Evolutionary conservation across 345 rosid species (phyloP), one percentile per base, ranked within the genome.

Genomic region (Streptanthus diversifolius): DNA sequence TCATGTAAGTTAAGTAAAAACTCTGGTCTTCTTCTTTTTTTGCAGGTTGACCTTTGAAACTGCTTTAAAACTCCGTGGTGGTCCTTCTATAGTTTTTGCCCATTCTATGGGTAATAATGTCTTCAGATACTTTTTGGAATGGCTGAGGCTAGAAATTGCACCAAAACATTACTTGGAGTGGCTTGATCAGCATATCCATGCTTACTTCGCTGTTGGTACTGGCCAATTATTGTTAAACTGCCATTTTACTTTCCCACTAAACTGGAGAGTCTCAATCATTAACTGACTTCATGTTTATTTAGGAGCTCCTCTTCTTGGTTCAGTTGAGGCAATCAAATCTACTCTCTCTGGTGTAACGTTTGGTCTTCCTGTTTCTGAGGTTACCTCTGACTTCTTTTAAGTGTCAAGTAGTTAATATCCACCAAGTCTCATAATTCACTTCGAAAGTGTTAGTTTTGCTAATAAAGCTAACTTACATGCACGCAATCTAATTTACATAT

Each of bases 361-460:
- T 79, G 99, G 98, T 74, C 91, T 95, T 84, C 99, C 98, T 74
- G 71, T 95, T 77, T 84, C 99, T 65, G 98, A 91, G 99, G 99
- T 95, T 72, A 64, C 79, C 66, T 81, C 77, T 75, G 67, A 63
- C 68, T 79, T 76, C 71, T 19, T 29, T 60, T 77, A 40, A 13
- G 33, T 70, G 0, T 58, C 19, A 41, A 30, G 30, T 43, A 33
- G 32, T 65, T 36, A 10, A 49, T 71, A 13, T 12, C 18, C 35
- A 33, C 53, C 29, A 40, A 11, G 54, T 45, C 70, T 24, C 18
- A 15, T 44, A 49, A 41, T n/a, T 3, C 9, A 14, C 36, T 48
- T 55, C 18, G 32, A 10, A 21, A 67, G 37, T 58, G 29, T 53
- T 59, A 32, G 0, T 59, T 67, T 24, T 60, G 74, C 35, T 58